A percentile compares a stretch with the other conserved stretches of the same genome.
phyloP scores from a whole-genome alignment of 2,329 filamentous ascomycete genomes.

The Alternaria burnsii region DNA sequence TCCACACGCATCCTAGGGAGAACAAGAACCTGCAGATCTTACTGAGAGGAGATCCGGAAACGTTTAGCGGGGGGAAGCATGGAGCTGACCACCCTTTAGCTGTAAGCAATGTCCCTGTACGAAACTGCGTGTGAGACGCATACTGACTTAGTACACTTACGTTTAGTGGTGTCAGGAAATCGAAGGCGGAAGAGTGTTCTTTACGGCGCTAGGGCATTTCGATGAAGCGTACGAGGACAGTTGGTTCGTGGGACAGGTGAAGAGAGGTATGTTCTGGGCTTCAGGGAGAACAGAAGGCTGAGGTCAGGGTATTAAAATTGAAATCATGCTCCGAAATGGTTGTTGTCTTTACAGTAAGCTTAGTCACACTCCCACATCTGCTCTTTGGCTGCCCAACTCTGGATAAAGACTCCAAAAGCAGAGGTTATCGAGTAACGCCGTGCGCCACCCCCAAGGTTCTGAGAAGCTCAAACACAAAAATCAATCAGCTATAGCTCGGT shows the following conservation, averaged over 20 bases:
- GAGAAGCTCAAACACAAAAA: not conserved
- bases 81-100: constrained; percentile 39
- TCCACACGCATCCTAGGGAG: constrained; percentile 31
- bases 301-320: not conserved
- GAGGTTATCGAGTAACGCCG: not conserved
- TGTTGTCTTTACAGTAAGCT: not conserved
- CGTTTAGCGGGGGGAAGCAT: constrained; percentile 33
- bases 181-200: constrained; percentile 36
- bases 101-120: not conserved
- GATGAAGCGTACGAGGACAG: constrained; percentile 35
- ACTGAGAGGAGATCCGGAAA: constrained; percentile 29
- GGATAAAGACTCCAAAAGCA: not conserved
- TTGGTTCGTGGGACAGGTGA: constrained; percentile 34
- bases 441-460: not conserved
- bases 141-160: not conserved
- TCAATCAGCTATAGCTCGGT: not conserved
- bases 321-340: not conserved
- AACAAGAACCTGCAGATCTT: constrained; percentile 32
- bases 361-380: not conserved
- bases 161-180: constrained; percentile 40
- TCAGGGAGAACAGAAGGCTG: constrained; percentile 6
- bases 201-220: constrained; percentile 40
- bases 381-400: not conserved
- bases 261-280: constrained; percentile 33
- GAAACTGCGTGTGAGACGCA: not conserved